Conservation (phyloP, 345 rosid species). For the Brassica juncea region DNA sequence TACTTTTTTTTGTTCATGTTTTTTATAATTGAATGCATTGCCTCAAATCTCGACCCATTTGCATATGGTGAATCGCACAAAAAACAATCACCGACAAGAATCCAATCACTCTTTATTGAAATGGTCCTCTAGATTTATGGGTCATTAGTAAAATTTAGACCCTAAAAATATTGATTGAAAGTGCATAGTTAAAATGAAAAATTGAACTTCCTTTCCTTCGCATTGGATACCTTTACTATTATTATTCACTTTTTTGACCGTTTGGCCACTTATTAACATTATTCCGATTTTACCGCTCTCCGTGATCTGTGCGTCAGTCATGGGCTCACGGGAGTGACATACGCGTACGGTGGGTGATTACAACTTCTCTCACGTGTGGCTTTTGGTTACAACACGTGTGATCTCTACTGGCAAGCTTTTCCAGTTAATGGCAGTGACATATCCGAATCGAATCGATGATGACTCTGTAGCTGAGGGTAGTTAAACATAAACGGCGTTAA, state of each 20-base stretch:
- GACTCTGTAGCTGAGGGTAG: background rate
- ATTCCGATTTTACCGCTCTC: constrained; percentile 19
- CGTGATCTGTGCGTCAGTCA: constrained; percentile 32
- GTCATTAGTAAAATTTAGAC: background rate
- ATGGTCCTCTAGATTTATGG: constrained; percentile 15
- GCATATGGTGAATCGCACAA: constrained; percentile 14
- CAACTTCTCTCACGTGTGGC: constrained; percentile 33
- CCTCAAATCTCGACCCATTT: constrained; percentile 10
- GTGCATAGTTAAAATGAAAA: background rate
- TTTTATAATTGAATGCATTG: background rate
- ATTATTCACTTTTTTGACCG: constrained; percentile 12
- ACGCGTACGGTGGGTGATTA: constrained; percentile 42
- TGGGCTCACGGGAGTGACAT: constrained; percentile 43
- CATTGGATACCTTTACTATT: constrained; percentile 28
- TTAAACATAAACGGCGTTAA: background rate
- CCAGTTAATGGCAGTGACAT: constrained; percentile 2
- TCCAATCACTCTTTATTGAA: constrained; percentile 9
- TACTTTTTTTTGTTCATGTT: background rate
- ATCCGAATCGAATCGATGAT: background rate
- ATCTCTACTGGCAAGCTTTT: constrained; percentile 20
- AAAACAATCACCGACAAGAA: constrained; percentile 39
- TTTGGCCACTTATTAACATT: background rate
- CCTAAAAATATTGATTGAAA: background rate
- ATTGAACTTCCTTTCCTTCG: background rate
- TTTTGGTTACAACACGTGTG: constrained; percentile 26